Percentiles rank a stretch among this genome's conserved stretches.
phyloP scores from a whole-genome alignment of 805 yeast genomes.

The Candida andamanensis region DNA sequence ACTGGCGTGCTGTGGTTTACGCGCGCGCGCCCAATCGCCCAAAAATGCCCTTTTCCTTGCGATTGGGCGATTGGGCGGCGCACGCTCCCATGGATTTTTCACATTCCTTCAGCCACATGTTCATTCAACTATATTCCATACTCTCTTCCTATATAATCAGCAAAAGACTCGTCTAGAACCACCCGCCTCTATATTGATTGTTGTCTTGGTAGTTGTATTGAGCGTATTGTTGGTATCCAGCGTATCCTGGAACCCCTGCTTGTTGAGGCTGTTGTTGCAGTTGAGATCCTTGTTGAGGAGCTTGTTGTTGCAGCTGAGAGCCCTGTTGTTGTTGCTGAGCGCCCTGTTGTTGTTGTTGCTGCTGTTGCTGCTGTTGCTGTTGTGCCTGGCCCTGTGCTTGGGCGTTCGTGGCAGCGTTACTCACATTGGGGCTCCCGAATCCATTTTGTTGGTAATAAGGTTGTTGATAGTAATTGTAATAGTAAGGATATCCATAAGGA shows the following conservation, averaged over 20 bases:
- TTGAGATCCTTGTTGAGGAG: conserved; percentile 16
- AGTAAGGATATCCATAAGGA: conserved; percentile 39
- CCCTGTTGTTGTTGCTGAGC: conserved; percentile 12
- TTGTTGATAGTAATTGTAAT: conserved; percentile 36
- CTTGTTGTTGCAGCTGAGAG: conserved; percentile 17
- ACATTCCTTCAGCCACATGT: too few species aligned
- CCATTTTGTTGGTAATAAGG: conserved; percentile 28
- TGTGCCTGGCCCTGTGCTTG: conserved; percentile 15
- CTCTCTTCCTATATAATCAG: too few species aligned
- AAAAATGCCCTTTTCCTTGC: too few species aligned
- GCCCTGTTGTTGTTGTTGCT: conserved; percentile 18
- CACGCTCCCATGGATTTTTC: too few species aligned
- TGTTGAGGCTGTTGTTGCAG: conserved; percentile 23
- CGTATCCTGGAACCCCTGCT: conserved; percentile 38
- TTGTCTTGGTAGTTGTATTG: conserved; percentile 42
- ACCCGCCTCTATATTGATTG: conserved; percentile 36
- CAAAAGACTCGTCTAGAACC: too few species aligned
- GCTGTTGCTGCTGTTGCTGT: too few species aligned
- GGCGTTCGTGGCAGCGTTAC: conserved; percentile 6
- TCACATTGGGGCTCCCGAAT: conserved; percentile 8
- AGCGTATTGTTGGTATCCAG: conserved; percentile 44
- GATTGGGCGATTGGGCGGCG: too few species aligned
- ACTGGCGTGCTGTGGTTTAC: conserved; percentile 10
- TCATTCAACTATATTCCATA: too few species aligned
- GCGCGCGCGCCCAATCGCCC: too few species aligned